A percentile compares a stretch with the other conserved stretches of the same genome.
These are phyloP conservation scores for Polyporus tsugae DNA, from an alignment of 1,284 basidiomycete species.

Conservation along the genomic window DNA sequence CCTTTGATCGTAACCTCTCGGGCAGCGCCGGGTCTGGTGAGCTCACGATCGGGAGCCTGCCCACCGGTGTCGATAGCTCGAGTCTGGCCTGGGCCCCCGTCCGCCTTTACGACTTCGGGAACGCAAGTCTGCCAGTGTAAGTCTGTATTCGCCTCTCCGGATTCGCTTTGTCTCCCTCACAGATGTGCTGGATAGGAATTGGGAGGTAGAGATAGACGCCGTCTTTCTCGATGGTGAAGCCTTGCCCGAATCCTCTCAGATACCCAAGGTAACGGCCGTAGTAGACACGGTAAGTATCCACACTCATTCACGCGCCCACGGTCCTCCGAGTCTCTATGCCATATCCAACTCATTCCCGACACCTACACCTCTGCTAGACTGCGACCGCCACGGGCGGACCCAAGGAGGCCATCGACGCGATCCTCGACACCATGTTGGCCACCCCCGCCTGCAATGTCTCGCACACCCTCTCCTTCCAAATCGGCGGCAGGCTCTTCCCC, in stretches of 20 bases:
- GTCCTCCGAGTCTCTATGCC: not conserved
- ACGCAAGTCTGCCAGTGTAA: not conserved
- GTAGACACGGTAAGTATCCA: not conserved
- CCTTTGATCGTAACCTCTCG: not conserved
- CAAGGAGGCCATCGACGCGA: not conserved
- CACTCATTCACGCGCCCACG: not conserved
- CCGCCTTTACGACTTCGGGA: not conserved
- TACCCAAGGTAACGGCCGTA: not conserved
- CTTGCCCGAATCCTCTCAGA: not conserved
- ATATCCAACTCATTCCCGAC: not conserved
- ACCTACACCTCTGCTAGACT: not conserved
- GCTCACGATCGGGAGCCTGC: not conserved
- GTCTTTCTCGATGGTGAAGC: not conserved
- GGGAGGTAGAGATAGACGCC: not conserved
- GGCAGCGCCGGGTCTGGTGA: not conserved
- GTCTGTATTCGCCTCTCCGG: not conserved
- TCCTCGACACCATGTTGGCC: not conserved
- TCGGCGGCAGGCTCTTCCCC: conserved; percentile 1
- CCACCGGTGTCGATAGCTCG: not conserved
- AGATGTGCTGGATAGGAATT: not conserved
- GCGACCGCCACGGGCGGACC: not conserved
- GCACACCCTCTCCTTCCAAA: conserved; percentile 1
- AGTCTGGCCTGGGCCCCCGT: not conserved
- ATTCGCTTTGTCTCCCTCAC: not conserved
- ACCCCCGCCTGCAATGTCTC: not conserved